Base-by-base conservation (phyloP, 176 grass and related monocot genomes). In the Musa troglodytarum region DNA sequence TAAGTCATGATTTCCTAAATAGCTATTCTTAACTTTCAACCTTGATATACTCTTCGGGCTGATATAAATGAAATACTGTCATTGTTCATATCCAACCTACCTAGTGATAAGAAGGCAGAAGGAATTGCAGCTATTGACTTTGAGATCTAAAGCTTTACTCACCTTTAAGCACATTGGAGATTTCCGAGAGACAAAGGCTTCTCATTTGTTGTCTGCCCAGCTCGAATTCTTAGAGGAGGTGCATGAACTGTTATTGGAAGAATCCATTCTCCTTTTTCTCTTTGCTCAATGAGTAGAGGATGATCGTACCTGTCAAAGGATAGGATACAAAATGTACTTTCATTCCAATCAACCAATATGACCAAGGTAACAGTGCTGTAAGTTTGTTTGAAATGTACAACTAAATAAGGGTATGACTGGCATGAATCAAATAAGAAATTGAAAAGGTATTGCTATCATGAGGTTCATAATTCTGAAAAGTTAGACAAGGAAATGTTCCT, bases 261-360 rank as follows among this genome's bases (percentile, higher is more conserved):
- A 66, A 91, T 78, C 95, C 95, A 94, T 68, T 94, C 90, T 11
- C 95, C 95, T 82, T 99, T 98, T 56, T 99, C 88, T 84, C 95
- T 90, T 76, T 86, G 86, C 69, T 99, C 95, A 74, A 91, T 78
- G 73, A 99, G 86, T 34, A 91, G 86, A 54, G 90, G 95, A 67
- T 94, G 95, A 21, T 89, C 88, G 34, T 94, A 99, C 61, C 92
- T 99, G 80, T 34, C 8, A 21, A 51, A 52, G 49, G 7, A 51
- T 50, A 51, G 16, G 16, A 12, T n/a, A 50, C 68, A 51, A 11
- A 51, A 52, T 3, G 26, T 52, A 71, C 10, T 21, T 3, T 29
- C 21, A 26, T 4, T 59, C 14, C 17, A 61, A 61, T 6, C 34
- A 17, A 57, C 13, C 55, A 57, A 16, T 5, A 57, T 4, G 55